Percentiles rank a stretch among this genome's conserved stretches.
Evolutionary conservation across 192 early-diverging fungal species (phyloP).

Genomic region (Coemansia sp.): DNA sequence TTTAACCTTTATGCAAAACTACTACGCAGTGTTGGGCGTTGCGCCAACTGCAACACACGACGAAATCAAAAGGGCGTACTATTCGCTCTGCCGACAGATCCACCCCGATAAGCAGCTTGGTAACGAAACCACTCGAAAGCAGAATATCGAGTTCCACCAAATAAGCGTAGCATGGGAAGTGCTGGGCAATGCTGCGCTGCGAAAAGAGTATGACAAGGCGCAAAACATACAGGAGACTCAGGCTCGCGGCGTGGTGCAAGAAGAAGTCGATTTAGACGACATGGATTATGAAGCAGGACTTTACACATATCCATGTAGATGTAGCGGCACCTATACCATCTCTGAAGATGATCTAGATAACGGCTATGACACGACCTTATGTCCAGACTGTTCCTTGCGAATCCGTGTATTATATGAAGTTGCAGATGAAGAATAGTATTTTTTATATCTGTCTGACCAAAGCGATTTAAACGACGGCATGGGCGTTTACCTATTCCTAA

Average conservation of each 20-base stretch:
- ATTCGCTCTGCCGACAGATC: conserved; percentile 24
- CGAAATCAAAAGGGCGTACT: conserved; percentile 44
- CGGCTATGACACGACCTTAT: conserved; percentile 62
- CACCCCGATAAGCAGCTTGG: conserved; percentile 36
- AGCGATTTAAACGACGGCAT: too few relatives aligned
- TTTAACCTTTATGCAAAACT: conserved; percentile 11
- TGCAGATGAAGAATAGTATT: conserved; percentile 31
- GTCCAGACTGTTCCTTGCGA: conserved; percentile 67
- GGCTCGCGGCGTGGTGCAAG: conserved; percentile 59
- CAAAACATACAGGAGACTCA: conserved; percentile 9
- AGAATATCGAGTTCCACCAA: conserved; percentile 27
- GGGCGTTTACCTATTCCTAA: too few relatives aligned
- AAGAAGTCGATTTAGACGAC: conserved; percentile 76
- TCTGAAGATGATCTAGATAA: conserved; percentile 63
- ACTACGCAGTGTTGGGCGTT: conserved; percentile 31
- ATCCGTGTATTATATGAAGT: conserved; percentile 67
- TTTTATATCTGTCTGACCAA: too few relatives aligned
- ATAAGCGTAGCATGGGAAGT: conserved; percentile 44
- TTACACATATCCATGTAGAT: conserved; percentile 63
- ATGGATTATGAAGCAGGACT: conserved; percentile 62
- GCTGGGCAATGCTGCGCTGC: conserved; percentile 21
- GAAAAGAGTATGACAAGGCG: conserved; percentile 30
- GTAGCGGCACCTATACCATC: conserved; percentile 62
- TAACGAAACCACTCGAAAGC: background rate
- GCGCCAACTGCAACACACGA: conserved; percentile 14